Percentiles rank a stretch among this genome's conserved stretches.
phyloP scores from a whole-genome alignment of 352 stramenopile genomes.

The Thraustotheca clavata region DNA sequence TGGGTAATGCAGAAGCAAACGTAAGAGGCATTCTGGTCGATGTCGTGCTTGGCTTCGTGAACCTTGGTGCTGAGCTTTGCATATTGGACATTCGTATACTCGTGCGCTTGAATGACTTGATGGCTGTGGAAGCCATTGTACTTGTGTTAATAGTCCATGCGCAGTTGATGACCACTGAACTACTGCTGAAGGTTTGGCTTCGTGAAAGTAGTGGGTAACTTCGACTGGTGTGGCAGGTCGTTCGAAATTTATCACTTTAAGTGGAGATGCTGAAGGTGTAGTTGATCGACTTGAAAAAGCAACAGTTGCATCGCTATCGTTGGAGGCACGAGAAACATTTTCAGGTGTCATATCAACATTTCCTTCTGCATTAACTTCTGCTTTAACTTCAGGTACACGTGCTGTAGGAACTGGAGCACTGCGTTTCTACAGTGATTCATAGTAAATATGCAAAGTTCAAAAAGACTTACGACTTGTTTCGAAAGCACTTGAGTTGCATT shows the following conservation, averaged over 20 bases:
- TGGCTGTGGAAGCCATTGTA: not conserved
- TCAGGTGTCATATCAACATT: not conserved
- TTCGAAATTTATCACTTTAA: not conserved
- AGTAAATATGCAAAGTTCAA: not conserved
- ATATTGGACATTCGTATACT: not conserved
- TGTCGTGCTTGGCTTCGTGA: not conserved
- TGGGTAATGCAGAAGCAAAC: not conserved
- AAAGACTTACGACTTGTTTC: not conserved
- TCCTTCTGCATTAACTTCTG: too few relatives aligned
- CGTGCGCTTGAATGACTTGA: too few relatives aligned
- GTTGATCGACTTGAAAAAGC: not conserved
- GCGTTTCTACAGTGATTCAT: not conserved
- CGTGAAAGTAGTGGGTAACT: not conserved
- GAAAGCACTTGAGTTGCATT: not conserved
- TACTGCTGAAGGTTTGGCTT: not conserved
- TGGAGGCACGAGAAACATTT: not conserved
- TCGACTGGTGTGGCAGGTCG: not conserved
- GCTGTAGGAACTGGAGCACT: too few relatives aligned
- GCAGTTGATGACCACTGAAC: not conserved
- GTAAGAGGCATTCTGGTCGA: not conserved
- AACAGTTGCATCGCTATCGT: not conserved
- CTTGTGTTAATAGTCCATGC: not conserved
- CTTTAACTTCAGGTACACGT: not conserved
- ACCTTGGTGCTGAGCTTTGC: not conserved
- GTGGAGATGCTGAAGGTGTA: not conserved